Evolutionary conservation across 768 basidiomycete genomes (phyloP).

Genomic region (Polyporus arcularius): DNA sequence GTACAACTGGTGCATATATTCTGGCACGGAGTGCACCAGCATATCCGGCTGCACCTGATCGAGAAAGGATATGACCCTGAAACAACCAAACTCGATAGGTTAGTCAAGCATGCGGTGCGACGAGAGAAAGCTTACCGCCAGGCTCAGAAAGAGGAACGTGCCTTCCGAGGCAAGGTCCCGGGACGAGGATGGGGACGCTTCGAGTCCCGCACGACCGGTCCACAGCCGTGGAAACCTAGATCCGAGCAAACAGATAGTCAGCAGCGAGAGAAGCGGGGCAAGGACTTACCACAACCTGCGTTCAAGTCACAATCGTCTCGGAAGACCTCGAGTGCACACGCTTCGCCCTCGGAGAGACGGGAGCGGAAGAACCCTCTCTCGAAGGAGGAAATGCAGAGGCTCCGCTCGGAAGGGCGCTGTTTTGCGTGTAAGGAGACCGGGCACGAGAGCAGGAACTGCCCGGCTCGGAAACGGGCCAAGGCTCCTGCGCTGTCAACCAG

Average conservation of each 20-base stretch:
- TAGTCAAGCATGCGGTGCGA: background rate
- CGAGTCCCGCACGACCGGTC: background rate
- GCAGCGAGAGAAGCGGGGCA: background rate
- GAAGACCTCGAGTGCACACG: too few relatives aligned
- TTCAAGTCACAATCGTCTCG: too few relatives aligned
- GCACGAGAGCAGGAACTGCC: slow-evolving; percentile 10
- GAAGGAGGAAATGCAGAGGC: background rate
- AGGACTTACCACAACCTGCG: background rate
- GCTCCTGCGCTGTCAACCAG: slow-evolving; percentile 1
- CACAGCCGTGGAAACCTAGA: background rate
- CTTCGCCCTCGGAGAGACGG: too few relatives aligned
- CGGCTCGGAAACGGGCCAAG: slow-evolving; percentile 3
- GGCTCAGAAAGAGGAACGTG: background rate
- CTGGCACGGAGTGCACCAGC: slow-evolving; percentile 15
- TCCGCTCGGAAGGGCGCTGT: slow-evolving; percentile 9
- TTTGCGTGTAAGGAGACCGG: slow-evolving; percentile 15
- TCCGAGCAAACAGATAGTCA: too few relatives aligned
- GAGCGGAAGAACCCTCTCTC: too few relatives aligned
- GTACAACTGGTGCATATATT: slow-evolving; percentile 15
- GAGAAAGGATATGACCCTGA: slow-evolving; percentile 19
- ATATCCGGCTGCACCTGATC: slow-evolving; percentile 20
- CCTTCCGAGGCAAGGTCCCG: background rate
- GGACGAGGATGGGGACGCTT: slow-evolving; percentile 7
- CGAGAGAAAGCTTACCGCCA: background rate
- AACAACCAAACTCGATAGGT: background rate